Evolutionary conservation across 371 early-diverging fungal species (phyloP).

Genomic region (Mucor saturninus): DNA sequence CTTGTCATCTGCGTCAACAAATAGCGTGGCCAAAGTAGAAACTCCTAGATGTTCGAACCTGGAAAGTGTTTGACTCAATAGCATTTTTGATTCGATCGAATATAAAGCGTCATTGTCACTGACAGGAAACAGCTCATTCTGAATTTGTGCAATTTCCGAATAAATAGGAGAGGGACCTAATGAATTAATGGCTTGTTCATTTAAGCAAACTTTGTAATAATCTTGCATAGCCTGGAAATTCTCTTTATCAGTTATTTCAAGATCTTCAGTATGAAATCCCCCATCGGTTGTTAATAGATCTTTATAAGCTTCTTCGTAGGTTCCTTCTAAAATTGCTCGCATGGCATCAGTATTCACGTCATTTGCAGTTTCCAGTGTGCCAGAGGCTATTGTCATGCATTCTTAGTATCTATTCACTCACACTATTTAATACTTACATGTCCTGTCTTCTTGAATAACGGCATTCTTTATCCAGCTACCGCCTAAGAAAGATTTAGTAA

Average conservation of each 20-base stretch:
- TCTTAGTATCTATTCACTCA: background rate
- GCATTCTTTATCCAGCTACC: constrained; percentile 47
- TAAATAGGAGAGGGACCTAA: constrained; percentile 57
- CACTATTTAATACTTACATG: constrained; percentile 22
- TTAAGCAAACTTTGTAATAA: constrained; percentile 60
- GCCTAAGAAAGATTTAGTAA: constrained; percentile 34
- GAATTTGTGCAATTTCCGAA: constrained; percentile 28
- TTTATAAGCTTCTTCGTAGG: constrained; percentile 23
- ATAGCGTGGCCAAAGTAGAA: constrained; percentile 34
- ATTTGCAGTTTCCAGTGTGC: constrained; percentile 33
- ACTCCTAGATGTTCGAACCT: constrained; percentile 12
- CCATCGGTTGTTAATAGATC: constrained; percentile 21
- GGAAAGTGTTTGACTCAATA: constrained; percentile 14
- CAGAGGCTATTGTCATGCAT: constrained; percentile 34
- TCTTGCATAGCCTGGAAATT: constrained; percentile 52
- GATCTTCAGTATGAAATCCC: constrained; percentile 18
- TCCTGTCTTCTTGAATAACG: constrained; percentile 52
- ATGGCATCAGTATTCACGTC: constrained; percentile 40
- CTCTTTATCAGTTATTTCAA: constrained; percentile 30
- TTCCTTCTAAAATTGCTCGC: constrained; percentile 24
- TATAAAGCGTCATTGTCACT: background rate
- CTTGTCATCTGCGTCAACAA: constrained; percentile 50
- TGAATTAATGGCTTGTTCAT: constrained; percentile 41
- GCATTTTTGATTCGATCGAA: background rate
- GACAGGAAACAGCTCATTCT: constrained; percentile 21